Conservation (phyloP, 176 grass and related monocot genomes). For the Thinopyrum elongatum region DNA sequence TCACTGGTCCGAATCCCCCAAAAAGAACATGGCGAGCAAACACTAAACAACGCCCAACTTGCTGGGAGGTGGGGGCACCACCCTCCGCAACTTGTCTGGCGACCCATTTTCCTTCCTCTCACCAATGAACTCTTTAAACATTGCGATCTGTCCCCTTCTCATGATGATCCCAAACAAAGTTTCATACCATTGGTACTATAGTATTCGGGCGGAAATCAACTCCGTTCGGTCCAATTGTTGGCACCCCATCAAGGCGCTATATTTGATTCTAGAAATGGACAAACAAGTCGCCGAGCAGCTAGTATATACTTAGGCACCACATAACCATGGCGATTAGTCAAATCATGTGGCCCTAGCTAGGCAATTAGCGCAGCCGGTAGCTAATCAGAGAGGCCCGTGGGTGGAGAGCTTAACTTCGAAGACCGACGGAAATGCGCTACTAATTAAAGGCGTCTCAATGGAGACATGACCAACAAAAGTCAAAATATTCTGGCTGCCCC, state of each 20-base stretch:
- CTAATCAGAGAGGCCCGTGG: background rate
- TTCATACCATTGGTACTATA: too few species aligned
- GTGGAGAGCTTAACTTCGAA: background rate
- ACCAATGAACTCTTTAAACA: background rate
- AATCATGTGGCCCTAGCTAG: constrained; percentile 27
- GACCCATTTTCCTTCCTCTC: too few species aligned
- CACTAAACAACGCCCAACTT: constrained; percentile 9
- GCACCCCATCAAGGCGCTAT: background rate
- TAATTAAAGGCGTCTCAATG: background rate
- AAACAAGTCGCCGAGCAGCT: background rate
- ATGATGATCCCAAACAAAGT: background rate
- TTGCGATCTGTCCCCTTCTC: constrained; percentile 6
- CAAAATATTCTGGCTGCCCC: constrained; percentile 12
- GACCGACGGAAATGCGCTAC: background rate
- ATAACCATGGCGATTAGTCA: constrained; percentile 34
- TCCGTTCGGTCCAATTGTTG: constrained; percentile 16
- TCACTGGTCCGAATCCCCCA: background rate
- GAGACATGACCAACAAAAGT: background rate
- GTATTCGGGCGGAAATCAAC: background rate
- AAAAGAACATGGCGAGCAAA: constrained; percentile 10
- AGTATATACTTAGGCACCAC: background rate
- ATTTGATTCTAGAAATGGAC: background rate
- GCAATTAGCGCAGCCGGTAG: background rate
- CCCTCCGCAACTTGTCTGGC: background rate
- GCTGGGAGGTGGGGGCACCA: background rate